Conservation (phyloP, 169 alveolate species). For the Eimeria praecox region DNA sequence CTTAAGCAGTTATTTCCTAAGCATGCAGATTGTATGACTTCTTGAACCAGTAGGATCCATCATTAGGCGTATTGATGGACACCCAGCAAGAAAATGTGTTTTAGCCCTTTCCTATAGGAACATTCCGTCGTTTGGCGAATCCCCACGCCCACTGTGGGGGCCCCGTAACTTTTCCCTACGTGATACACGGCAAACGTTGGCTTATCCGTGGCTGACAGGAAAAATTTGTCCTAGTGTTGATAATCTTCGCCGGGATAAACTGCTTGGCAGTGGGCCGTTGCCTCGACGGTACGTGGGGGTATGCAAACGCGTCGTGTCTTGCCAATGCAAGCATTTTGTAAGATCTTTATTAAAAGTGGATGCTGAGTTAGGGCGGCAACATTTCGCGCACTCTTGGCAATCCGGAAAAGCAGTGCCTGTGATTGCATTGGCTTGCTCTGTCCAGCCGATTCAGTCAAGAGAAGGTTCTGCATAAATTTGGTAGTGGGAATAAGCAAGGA, state of each 20-base stretch:
- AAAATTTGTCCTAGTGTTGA: neutral
- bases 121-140: neutral
- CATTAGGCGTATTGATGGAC: neutral
- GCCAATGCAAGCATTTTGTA: neutral
- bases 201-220: neutral
- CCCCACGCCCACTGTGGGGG: neutral
- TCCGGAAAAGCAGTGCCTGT: neutral
- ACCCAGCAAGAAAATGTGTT: neutral
- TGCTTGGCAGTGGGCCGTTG: neutral
- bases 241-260: neutral
- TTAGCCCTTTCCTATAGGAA: neutral
- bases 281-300: neutral
- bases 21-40: neutral
- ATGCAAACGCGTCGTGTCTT: neutral
- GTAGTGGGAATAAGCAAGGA: neutral
- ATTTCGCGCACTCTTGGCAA: neutral
- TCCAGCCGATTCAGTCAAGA: neutral
- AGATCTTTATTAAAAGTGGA: neutral
- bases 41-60: neutral
- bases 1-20: neutral
- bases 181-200: neutral
- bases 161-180: neutral
- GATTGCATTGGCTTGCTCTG: neutral
- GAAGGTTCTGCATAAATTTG: neutral
- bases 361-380: neutral